A percentile compares a stretch with the other conserved stretches of the same genome.
phyloP scores from a whole-genome alignment of 345 rosid genomes.

The Diplotaxis tenuifolia region DNA sequence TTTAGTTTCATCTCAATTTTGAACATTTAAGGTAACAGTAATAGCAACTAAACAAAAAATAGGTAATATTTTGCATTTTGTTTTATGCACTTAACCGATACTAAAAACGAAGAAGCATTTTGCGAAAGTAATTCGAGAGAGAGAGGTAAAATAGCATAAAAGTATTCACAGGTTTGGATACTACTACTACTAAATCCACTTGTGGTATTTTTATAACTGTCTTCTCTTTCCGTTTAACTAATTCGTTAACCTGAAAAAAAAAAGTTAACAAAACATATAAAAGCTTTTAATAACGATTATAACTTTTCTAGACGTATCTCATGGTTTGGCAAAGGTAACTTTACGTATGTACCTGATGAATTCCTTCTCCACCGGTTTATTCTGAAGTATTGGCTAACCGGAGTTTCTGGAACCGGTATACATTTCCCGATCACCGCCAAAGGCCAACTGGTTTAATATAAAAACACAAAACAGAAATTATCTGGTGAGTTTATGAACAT shows the following conservation, averaged over 20 bases:
- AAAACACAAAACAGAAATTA: neutral
- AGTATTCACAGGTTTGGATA: neutral
- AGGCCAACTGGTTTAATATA: slow-evolving; percentile 68
- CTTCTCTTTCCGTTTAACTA: neutral
- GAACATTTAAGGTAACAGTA: neutral
- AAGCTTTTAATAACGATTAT: neutral
- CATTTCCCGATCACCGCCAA: slow-evolving; percentile 72
- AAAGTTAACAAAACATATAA: neutral
- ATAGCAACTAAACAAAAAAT: slow-evolving; percentile 3
- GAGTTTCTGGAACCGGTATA: slow-evolving; percentile 71
- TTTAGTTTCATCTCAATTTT: neutral
- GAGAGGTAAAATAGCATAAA: neutral
- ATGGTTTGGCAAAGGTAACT: neutral
- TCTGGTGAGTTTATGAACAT: slow-evolving; percentile 4
- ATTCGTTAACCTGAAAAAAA: neutral
- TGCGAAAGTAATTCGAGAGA: neutral
- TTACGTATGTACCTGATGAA: slow-evolving; percentile 18
- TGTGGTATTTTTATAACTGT: neutral
- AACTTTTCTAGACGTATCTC: slow-evolving; percentile 1
- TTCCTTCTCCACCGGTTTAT: slow-evolving; percentile 41
- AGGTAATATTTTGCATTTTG: neutral
- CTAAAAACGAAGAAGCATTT: neutral
- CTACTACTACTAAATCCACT: neutral
- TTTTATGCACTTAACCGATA: neutral
- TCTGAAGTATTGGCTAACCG: slow-evolving; percentile 37